Percentiles rank a stretch among this genome's conserved stretches.
Evolutionary conservation across 805 yeast species (phyloP).

Genomic region (Metschnikowia aberdeeniae): DNA sequence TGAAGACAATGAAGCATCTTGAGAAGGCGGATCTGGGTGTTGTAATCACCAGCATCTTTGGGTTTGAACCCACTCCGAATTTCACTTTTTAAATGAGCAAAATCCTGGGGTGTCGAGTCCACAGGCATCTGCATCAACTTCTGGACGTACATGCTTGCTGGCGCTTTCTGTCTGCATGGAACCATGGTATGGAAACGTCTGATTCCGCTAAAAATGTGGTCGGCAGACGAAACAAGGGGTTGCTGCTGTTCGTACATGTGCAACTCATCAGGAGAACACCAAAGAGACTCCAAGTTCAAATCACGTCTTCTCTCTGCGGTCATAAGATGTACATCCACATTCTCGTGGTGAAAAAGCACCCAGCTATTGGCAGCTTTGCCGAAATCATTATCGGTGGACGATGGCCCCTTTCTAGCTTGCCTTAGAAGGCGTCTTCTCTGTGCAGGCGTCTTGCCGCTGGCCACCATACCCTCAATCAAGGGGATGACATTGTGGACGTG

Average conservation of each 20-base stretch:
- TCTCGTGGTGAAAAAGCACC: slow-evolving; percentile 76
- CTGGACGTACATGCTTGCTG: slow-evolving; percentile 1
- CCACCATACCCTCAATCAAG: slow-evolving; percentile 66
- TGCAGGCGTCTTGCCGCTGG: slow-evolving; percentile 45
- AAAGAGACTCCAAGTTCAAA: slow-evolving; percentile 67
- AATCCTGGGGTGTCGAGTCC: background rate
- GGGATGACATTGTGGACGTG: slow-evolving; percentile 40
- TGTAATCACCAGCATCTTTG: slow-evolving; percentile 16
- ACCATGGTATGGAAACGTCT: slow-evolving; percentile 37
- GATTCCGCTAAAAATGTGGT: slow-evolving; percentile 23
- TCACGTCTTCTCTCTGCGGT: slow-evolving; percentile 65
- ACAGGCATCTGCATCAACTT: slow-evolving; percentile 4
- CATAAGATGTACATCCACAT: slow-evolving; percentile 66
- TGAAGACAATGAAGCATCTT: slow-evolving; percentile 23
- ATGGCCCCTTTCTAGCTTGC: slow-evolving; percentile 50
- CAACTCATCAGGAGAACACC: slow-evolving; percentile 46
- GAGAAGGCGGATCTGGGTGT: slow-evolving; percentile 22
- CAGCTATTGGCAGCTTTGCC: slow-evolving; percentile 66
- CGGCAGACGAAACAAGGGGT: slow-evolving; percentile 16
- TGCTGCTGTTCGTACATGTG: slow-evolving; percentile 20
- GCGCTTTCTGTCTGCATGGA: background rate
- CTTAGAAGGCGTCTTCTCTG: slow-evolving; percentile 41
- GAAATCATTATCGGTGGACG: slow-evolving; percentile 52
- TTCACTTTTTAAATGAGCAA: slow-evolving; percentile 2
- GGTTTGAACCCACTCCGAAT: slow-evolving; percentile 7